These are phyloP conservation scores for Tetrahymena thermophila DNA, from an alignment of 73 alveolate genomes.

Conservation along the genomic window DNA sequence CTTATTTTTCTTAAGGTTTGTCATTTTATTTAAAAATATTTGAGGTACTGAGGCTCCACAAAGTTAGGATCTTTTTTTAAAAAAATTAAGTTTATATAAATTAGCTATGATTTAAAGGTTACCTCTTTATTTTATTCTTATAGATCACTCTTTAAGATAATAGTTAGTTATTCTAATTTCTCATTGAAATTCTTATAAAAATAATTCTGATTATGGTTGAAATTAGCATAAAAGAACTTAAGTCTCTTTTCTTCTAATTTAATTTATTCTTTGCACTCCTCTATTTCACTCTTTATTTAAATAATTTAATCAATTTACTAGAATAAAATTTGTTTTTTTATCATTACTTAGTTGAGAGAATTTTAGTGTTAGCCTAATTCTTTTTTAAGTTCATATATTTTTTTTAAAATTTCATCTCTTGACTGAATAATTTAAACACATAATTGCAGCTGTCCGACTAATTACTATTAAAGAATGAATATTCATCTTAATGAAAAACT, in stretches of 20 bases:
- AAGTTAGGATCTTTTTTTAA: not conserved
- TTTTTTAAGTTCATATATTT: not conserved
- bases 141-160: not conserved
- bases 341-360: not conserved
- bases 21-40: no score
- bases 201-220: not conserved
- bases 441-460: not conserved
- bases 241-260: not conserved
- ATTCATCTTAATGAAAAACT: not conserved
- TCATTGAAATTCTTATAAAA: not conserved
- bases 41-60: not conserved
- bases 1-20: not conserved
- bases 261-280: not conserved
- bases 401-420: not conserved
- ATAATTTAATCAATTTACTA: no score
- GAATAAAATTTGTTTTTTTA: not conserved
- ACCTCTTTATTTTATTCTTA: not conserved
- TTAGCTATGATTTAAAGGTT: no score
- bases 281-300: not conserved
- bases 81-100: no score
- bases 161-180: not conserved
- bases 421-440: not conserved
- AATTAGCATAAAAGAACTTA: not conserved
- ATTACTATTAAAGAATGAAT: not conserved
- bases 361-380: not conserved